Conservation (phyloP, 805 yeast species). For the Pichia manshurica region DNA sequence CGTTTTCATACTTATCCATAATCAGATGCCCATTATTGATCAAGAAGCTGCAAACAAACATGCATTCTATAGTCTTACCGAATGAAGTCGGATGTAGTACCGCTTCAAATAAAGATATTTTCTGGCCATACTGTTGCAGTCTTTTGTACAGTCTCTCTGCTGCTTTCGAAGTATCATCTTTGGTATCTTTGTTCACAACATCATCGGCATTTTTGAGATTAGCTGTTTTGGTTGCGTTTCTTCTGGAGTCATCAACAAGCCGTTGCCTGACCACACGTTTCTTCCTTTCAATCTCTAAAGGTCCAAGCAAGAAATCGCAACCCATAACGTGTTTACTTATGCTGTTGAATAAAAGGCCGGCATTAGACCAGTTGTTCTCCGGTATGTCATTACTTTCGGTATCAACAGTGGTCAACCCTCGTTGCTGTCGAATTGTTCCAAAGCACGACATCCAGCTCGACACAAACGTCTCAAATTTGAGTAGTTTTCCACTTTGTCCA, state of each 20-base stretch:
- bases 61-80: slow-evolving; percentile 73
- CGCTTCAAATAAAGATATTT: slow-evolving; percentile 56
- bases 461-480: slow-evolving; percentile 45
- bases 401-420: background rate
- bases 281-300: slow-evolving; percentile 56
- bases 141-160: slow-evolving; percentile 46
- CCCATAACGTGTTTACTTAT: slow-evolving; percentile 44
- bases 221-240: slow-evolving; percentile 44
- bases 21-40: slow-evolving; percentile 64
- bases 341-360: slow-evolving; percentile 48
- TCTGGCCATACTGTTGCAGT: slow-evolving; percentile 25
- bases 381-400: slow-evolving; percentile 11
- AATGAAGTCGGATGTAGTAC: slow-evolving; percentile 73
- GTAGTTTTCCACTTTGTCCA: slow-evolving; percentile 47
- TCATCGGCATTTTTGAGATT: slow-evolving; percentile 47
- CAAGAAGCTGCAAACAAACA: slow-evolving; percentile 77
- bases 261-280: slow-evolving; percentile 31
- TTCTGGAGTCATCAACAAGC: slow-evolving; percentile 38
- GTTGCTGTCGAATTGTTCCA: slow-evolving; percentile 21
- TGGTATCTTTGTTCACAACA: slow-evolving; percentile 42
- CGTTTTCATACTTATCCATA: slow-evolving; percentile 47
- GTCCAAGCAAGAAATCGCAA: slow-evolving; percentile 64
- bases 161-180: slow-evolving; percentile 55
- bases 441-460: slow-evolving; percentile 34
- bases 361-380: slow-evolving; percentile 51